phyloP scores from a whole-genome alignment of 139 green algal genomes.

The Haematococcus lacustris region DNA sequence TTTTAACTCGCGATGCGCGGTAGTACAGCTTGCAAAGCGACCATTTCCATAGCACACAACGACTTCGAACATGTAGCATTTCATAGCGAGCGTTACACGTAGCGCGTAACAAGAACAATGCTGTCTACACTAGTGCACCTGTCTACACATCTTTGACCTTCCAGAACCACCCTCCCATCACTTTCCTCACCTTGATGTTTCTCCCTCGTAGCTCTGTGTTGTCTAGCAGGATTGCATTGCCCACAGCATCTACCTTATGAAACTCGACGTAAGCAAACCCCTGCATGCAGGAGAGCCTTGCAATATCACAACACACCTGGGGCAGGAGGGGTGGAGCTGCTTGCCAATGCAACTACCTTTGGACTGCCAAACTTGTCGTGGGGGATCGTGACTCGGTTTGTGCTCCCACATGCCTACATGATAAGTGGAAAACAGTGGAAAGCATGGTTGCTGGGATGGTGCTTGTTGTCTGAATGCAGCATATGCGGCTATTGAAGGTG shows the following conservation, averaged over 20 bases:
- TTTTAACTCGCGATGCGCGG: no score
- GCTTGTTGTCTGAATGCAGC: background rate
- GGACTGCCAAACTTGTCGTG: slow-evolving; percentile 88
- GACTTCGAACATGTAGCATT: no score
- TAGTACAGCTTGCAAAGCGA: no score
- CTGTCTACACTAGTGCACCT: no score
- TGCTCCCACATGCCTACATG: slow-evolving; percentile 86
- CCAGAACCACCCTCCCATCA: background rate
- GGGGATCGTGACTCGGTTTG: slow-evolving; percentile 98
- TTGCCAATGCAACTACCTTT: slow-evolving; percentile 57
- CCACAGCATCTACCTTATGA: slow-evolving; percentile 86
- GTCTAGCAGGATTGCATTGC: slow-evolving; percentile 76
- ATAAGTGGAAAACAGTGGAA: slow-evolving; percentile 32
- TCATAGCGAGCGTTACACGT: no score
- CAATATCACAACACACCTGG: background rate
- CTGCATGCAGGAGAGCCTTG: slow-evolving; percentile 26
- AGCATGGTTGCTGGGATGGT: background rate
- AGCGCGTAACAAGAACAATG: no score
- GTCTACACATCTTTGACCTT: no score
- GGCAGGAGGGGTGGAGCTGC: background rate
- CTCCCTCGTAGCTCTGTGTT: slow-evolving; percentile 67
- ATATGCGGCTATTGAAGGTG: no score
- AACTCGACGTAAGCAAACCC: slow-evolving; percentile 98
- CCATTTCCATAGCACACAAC: no score
- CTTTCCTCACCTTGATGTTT: slow-evolving; percentile 71